A percentile compares a stretch with the other conserved stretches of the same genome.
phyloP scores from a whole-genome alignment of 345 rosid genomes.

The Populus davidiana region DNA sequence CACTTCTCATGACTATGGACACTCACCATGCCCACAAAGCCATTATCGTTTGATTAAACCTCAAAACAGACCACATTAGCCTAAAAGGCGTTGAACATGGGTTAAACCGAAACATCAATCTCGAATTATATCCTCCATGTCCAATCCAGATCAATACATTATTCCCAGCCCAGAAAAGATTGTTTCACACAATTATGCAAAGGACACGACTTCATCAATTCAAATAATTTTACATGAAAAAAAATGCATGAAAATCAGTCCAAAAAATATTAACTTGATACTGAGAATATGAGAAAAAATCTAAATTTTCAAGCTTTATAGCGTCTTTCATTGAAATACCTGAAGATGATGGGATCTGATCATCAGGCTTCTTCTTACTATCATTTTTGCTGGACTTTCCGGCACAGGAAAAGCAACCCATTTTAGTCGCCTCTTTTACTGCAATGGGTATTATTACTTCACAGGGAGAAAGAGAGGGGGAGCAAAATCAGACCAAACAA shows the following conservation, averaged over 20 bases:
- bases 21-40: background rate
- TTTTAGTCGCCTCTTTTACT: conserved; percentile 3
- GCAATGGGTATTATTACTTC: conserved; percentile 5
- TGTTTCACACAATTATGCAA: background rate
- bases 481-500: conserved; percentile 13
- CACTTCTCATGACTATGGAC: conserved; percentile 3
- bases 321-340: conserved; percentile 26
- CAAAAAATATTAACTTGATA: background rate
- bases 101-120: background rate
- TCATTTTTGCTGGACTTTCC: conserved; percentile 38
- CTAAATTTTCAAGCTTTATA: background rate
- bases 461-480: background rate
- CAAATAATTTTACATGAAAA: background rate
- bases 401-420: conserved; percentile 23
- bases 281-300: background rate
- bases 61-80: conserved; percentile 10
- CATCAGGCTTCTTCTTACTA: conserved; percentile 28
- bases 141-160: conserved; percentile 29
- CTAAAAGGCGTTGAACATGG: conserved; percentile 6
- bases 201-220: background rate
- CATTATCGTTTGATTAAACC: background rate
- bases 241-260: background rate
- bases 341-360: conserved; percentile 57
- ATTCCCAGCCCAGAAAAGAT: background rate
- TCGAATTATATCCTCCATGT: conserved; percentile 6